Conservation (phyloP, 129 eudicot genomes). For the Artemisia tridentata region DNA sequence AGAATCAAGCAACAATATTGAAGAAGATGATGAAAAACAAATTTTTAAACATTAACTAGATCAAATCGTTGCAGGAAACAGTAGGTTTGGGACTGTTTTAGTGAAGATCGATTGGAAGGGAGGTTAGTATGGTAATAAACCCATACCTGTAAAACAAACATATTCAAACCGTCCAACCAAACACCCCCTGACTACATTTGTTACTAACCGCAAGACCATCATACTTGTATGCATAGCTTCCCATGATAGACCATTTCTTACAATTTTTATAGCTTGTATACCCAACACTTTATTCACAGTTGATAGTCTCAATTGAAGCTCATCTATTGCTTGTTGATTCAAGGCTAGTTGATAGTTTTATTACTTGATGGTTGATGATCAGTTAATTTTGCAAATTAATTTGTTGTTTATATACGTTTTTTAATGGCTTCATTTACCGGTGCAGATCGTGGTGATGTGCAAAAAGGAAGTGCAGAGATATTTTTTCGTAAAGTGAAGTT, state of each 20-base stretch:
- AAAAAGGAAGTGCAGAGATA: conserved; percentile 88
- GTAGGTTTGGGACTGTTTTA: too few relatives aligned
- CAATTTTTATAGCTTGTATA: not conserved
- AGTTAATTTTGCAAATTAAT: conserved; percentile 1
- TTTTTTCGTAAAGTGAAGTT: conserved; percentile 96
- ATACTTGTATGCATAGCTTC: not conserved
- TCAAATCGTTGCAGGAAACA: too few relatives aligned
- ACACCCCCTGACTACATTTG: not conserved
- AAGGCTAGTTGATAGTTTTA: not conserved
- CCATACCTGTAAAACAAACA: too few relatives aligned
- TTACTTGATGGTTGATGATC: conserved; percentile 12
- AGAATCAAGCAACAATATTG: too few relatives aligned
- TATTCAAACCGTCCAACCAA: too few relatives aligned
- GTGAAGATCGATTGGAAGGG: too few relatives aligned
- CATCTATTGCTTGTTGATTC: not conserved
- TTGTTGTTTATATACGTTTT: not conserved
- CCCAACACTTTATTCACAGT: not conserved
- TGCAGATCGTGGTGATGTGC: conserved; percentile 95
- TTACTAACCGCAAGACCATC: not conserved
- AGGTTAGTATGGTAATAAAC: too few relatives aligned
- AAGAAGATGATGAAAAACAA: too few relatives aligned
- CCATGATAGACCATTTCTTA: not conserved
- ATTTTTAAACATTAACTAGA: too few relatives aligned
- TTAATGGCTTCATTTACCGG: not conserved
- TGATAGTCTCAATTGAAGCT: conserved; percentile 7